Percentiles rank a stretch among this genome's conserved stretches.
These are phyloP conservation scores for Tolypocladium endophyticum DNA, from an alignment of 2,329 filamentous ascomycete genomes.

Conservation along the genomic window DNA sequence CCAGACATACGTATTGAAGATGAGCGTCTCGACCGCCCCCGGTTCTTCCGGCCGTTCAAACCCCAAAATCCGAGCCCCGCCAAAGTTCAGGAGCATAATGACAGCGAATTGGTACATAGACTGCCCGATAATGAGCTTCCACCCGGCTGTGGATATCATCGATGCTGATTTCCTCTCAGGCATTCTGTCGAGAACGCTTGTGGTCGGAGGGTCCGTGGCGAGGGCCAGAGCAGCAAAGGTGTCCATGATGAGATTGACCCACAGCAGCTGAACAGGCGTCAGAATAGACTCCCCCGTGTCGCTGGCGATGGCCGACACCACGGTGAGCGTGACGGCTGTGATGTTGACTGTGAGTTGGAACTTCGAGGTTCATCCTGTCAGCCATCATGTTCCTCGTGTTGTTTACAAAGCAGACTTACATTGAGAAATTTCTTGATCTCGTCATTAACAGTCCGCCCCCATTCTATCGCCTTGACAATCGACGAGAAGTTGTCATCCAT, in stretches of 20 bases:
- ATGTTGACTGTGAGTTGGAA: constrained; percentile 64
- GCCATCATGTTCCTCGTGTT: not conserved
- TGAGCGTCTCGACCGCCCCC: constrained; percentile 41
- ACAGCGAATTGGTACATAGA: constrained; percentile 50
- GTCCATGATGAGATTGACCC: constrained; percentile 63
- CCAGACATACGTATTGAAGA: constrained; percentile 64
- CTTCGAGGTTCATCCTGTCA: constrained; percentile 12
- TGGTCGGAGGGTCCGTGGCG: constrained; percentile 51
- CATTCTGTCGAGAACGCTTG: constrained; percentile 43
- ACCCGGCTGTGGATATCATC: constrained; percentile 48
- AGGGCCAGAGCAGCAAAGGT: constrained; percentile 56
- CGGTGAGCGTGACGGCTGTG: constrained; percentile 54
- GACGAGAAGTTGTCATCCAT: constrained; percentile 58
- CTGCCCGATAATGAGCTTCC: constrained; percentile 56
- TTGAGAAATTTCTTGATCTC: constrained; percentile 59
- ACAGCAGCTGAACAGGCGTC: constrained; percentile 55
- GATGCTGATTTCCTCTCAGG: constrained; percentile 55
- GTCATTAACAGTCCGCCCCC: constrained; percentile 61
- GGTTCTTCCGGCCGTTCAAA: constrained; percentile 27
- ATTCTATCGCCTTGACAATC: constrained; percentile 56
- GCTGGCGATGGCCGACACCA: constrained; percentile 51
- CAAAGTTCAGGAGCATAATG: constrained; percentile 49
- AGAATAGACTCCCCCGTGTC: constrained; percentile 45
- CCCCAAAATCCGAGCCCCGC: constrained; percentile 41
- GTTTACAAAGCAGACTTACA: constrained; percentile 14